phyloP scores from a whole-genome alignment of 2,329 filamentous ascomycete genomes.

The Penicillium sp. region DNA sequence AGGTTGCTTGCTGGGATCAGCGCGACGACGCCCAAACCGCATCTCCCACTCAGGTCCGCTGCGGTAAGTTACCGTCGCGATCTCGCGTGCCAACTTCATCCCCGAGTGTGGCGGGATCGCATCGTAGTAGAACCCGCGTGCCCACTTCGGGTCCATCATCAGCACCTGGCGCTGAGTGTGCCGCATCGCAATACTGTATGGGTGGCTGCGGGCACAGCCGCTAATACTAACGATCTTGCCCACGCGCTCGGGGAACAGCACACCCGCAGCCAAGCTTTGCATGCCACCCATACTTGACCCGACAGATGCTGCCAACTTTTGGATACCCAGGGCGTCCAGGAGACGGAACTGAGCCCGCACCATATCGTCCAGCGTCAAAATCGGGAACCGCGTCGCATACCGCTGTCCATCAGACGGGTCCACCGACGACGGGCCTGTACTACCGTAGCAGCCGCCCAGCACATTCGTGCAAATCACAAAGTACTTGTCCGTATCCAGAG shows the following conservation, averaged over 20 bases:
- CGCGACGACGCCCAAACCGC: conserved; percentile 83
- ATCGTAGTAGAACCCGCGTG: conserved; percentile 90
- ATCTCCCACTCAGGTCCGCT: conserved; percentile 98
- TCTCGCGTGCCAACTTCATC: conserved; percentile 97
- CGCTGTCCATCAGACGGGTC: conserved; percentile 85
- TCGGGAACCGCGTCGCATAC: conserved; percentile 94
- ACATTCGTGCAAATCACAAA: conserved; percentile 97
- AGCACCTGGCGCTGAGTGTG: conserved; percentile 96
- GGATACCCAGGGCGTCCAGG: conserved; percentile 74
- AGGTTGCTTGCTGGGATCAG: conserved; percentile 81
- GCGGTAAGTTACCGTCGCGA: conserved; percentile 95
- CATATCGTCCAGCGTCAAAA: conserved; percentile 96
- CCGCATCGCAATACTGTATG: conserved; percentile 97
- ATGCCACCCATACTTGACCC: conserved; percentile 98
- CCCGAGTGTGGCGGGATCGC: conserved; percentile 86
- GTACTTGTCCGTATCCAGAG: conserved; percentile 88
- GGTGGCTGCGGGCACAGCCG: conserved; percentile 90
- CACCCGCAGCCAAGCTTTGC: conserved; percentile 87
- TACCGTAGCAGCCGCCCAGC: conserved; percentile 92
- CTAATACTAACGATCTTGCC: conserved; percentile 84
- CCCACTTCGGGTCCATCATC: conserved; percentile 99
- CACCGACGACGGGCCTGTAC: conserved; percentile 83
- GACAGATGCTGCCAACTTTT: conserved; percentile 84
- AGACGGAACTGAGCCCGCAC: conserved; percentile 91
- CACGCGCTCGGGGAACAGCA: conserved; percentile 79